Evolutionary conservation across 768 basidiomycete species (phyloP).

Genomic region (Naganishia randhawae): DNA sequence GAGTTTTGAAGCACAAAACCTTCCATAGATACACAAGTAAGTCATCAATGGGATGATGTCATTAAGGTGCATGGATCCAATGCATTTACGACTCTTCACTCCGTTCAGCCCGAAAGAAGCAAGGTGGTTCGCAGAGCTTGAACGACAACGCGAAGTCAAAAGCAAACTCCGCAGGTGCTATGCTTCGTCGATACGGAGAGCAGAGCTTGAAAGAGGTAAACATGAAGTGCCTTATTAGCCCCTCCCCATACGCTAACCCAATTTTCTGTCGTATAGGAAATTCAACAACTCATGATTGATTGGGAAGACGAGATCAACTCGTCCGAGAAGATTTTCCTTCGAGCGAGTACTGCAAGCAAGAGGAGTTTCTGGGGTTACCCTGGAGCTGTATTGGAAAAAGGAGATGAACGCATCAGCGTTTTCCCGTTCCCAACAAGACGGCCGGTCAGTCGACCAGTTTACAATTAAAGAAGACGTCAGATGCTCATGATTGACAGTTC

Average conservation of each 20-base stretch:
- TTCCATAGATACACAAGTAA: conserved; percentile 97
- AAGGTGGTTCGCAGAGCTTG: conserved; percentile 87
- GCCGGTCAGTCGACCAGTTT: conserved; percentile 61
- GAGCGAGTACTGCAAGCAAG: conserved; percentile 80
- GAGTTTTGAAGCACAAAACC: conserved; percentile 80
- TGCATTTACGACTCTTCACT: background rate
- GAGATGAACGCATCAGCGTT: conserved; percentile 73
- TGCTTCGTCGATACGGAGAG: conserved; percentile 90
- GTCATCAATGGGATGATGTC: conserved; percentile 44
- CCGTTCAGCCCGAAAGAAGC: conserved; percentile 79
- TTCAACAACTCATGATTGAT: conserved; percentile 71
- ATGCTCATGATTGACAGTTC: background rate
- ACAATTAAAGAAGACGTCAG: background rate
- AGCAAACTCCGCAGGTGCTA: conserved; percentile 90
- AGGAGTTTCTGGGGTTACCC: conserved; percentile 89
- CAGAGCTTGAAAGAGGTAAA: conserved; percentile 70
- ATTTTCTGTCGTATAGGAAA: conserved; percentile 60
- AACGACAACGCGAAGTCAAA: conserved; percentile 91
- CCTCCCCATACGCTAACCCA: conserved; percentile 2
- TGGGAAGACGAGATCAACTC: conserved; percentile 81
- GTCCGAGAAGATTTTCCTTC: conserved; percentile 88
- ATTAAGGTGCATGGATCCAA: background rate
- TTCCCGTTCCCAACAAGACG: conserved; percentile 96
- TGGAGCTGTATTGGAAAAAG: conserved; percentile 67
- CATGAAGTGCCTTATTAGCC: conserved; percentile 38